These are phyloP conservation scores for Tetrapisispora pingtungensis DNA, from an alignment of 805 yeast species.

Conservation along the genomic window DNA sequence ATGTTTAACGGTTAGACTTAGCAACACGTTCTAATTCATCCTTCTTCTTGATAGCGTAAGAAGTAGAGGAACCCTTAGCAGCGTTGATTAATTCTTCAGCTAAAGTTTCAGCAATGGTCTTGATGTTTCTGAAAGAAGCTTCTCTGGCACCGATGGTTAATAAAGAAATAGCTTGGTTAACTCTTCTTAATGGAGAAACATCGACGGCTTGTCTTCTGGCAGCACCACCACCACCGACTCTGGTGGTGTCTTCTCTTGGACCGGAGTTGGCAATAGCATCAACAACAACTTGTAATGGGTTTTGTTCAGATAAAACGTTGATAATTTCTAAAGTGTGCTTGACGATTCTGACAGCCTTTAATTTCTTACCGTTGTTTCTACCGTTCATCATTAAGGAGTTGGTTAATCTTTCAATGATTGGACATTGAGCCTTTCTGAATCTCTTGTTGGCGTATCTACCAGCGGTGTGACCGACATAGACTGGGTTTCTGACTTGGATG, in stretches of 20 bases:
- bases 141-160: slow-evolving; percentile 99
- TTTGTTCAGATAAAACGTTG: slow-evolving; percentile 93
- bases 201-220: slow-evolving; percentile 99
- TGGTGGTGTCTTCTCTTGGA: slow-evolving; percentile 99
- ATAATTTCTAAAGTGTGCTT: slow-evolving; percentile 98
- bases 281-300: slow-evolving; percentile 98
- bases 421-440: slow-evolving; percentile 99
- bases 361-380: slow-evolving; percentile 99
- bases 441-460: slow-evolving; percentile 99
- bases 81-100: slow-evolving; percentile 99
- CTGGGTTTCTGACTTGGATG: slow-evolving; percentile 96
- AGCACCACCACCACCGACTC: slow-evolving; percentile 99
- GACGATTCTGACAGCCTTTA: slow-evolving; percentile 99
- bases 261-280: slow-evolving; percentile 99
- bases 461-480: slow-evolving; percentile 97
- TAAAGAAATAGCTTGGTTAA: slow-evolving; percentile 97
- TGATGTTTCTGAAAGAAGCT: slow-evolving; percentile 99
- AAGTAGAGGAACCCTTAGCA: slow-evolving; percentile 99
- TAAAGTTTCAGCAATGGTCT: slow-evolving; percentile 99
- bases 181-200: slow-evolving; percentile 99
- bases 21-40: slow-evolving; percentile 99
- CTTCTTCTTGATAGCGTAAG: slow-evolving; percentile 99
- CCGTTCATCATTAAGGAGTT: slow-evolving; percentile 99
- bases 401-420: slow-evolving; percentile 97
- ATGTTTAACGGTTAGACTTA: slow-evolving; percentile 96